Evolutionary conservation across 768 basidiomycete species (phyloP), one percentile per base, ranked within the genome.

Genomic region (Chalciporus pseudorubinellus): DNA sequence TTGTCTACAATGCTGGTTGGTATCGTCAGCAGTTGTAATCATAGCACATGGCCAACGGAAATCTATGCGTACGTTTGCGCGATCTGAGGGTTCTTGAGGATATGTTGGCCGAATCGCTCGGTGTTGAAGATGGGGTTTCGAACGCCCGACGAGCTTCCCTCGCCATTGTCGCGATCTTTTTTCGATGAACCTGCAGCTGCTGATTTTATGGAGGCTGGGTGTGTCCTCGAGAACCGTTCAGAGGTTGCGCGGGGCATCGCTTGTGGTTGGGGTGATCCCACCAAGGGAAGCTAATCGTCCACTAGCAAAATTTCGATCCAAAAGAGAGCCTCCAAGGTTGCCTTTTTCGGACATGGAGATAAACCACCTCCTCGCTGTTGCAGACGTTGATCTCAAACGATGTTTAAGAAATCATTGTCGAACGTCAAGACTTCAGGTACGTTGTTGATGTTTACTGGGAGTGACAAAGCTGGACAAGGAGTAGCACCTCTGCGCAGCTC

Each of bases 71-170:
- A 95, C 92, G 84, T 87, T 76, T 95, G 91, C 6, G 92, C 92
- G 29, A 92, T 88, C 52, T 84, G 80, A 5, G 92, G 87, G 69
- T 93, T 98, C 72, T 95, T 98, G 53, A 98, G 78, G 58, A 99
- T 98, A 73, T 99, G 95, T 69, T 98, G 95, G 19, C 97, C 95
- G 60, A 97, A 98, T 58, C 90, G 79, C 64, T 91, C 89, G 3
- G 94, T 97, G 64, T 97, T 95, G 77, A 93, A 94, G 52, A 94
- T 86, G 0, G 92, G 92, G 62, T 92, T 93, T n/a, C 83, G 81
- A 48, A 74, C 73, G 4, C 76, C 74, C 0, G 77, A 72, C 2
- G 73, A 69, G 6, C 69, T 67, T 12, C 66, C 57, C 39, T 66
- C 66, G 42, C 70, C 74, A 4, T 72, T 63, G 39, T 76, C 75